A percentile compares a stretch with the other conserved stretches of the same genome.
These are phyloP conservation scores for Suillus clintonianus DNA, from an alignment of 768 basidiomycete species.

Conservation along the genomic window DNA sequence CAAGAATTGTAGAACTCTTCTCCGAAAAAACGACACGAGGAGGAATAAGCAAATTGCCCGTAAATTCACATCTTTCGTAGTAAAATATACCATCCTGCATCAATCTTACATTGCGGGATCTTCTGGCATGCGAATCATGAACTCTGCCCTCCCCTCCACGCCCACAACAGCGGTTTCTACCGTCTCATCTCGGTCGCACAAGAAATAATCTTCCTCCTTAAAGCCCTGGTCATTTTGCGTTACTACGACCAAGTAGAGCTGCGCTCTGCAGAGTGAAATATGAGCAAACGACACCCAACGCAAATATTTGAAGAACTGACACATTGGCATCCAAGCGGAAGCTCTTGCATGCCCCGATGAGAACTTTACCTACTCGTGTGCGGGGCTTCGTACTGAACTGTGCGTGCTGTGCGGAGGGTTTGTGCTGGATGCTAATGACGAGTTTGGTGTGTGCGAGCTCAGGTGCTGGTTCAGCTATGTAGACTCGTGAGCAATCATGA, in stretches of 20 bases:
- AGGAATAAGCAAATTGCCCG: not conserved
- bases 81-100: not conserved
- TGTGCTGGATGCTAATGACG: constrained; percentile 32
- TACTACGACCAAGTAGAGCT: constrained; percentile 25
- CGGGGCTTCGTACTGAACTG: constrained; percentile 31
- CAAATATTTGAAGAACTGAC: constrained; percentile 13
- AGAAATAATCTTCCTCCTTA: constrained; percentile 28
- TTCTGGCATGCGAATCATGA: constrained; percentile 2
- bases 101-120: not conserved
- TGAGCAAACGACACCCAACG: not conserved
- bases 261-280: constrained; percentile 14
- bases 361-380: constrained; percentile 32
- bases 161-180: constrained; percentile 28
- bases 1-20: constrained; percentile 8
- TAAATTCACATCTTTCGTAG: not conserved
- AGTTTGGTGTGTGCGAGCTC: not conserved
- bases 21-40: not conserved
- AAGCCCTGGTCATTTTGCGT: constrained; percentile 25
- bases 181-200: constrained; percentile 27
- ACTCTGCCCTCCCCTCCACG: not conserved
- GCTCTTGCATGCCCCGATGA: constrained; percentile 29
- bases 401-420: constrained; percentile 28
- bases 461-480: not conserved
- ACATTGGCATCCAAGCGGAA: constrained; percentile 21
- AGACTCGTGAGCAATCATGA: not conserved